These are phyloP conservation scores for Coffea canephora DNA, from an alignment of 257 asterid genomes.

Conservation along the genomic window DNA sequence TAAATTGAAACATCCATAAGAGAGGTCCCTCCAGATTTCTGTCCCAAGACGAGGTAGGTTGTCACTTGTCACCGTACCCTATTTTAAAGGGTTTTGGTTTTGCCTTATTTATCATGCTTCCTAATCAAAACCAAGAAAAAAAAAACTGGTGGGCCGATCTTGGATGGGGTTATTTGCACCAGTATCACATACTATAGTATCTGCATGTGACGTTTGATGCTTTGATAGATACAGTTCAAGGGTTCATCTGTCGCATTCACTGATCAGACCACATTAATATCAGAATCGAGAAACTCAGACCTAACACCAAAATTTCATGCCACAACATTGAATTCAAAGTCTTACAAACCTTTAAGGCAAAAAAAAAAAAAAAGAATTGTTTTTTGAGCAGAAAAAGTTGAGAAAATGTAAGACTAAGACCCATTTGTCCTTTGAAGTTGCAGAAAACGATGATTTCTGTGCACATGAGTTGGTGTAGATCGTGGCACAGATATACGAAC, in stretches of 20 bases:
- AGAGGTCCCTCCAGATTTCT: not conserved
- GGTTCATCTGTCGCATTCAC: slow-evolving; percentile 32
- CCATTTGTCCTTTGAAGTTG: not conserved
- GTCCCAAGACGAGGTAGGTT: not conserved
- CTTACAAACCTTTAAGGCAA: not conserved
- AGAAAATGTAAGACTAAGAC: not conserved
- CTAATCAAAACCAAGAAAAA: not conserved
- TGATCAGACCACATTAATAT: slow-evolving; percentile 2
- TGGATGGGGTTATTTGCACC: not conserved
- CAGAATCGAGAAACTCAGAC: slow-evolving; percentile 20
- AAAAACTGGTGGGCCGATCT: not conserved
- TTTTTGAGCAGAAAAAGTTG: too few species aligned
- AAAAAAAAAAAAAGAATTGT: too few species aligned
- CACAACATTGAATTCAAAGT: not conserved
- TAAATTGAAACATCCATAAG: too few species aligned
- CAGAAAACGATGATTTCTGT: not conserved
- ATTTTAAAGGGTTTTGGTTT: not conserved
- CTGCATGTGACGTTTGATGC: slow-evolving; percentile 22
- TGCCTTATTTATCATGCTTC: not conserved
- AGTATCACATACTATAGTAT: not conserved
- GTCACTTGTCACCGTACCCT: slow-evolving; percentile 7
- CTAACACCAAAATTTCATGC: slow-evolving; percentile 35
- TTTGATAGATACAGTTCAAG: slow-evolving; percentile 32
- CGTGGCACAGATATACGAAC: not conserved
- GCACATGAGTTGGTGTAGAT: not conserved